Evolutionary conservation across 2,329 filamentous ascomycete genomes (phyloP).

Genomic region (Akanthomyces uredinophilus): DNA sequence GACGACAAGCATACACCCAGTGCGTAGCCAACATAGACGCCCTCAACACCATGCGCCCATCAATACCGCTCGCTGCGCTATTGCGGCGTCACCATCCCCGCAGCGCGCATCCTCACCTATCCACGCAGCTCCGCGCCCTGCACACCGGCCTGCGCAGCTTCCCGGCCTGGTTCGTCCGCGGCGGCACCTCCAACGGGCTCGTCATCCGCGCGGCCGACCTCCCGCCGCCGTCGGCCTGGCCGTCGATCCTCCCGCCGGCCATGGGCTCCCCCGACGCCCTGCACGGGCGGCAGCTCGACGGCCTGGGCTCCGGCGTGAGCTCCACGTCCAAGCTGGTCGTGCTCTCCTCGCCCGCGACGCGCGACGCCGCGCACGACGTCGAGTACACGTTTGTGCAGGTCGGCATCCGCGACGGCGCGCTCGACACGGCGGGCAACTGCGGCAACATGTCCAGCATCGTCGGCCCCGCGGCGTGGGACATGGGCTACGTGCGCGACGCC

Average conservation of each 20-base stretch:
- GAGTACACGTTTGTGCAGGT: conserved; percentile 69
- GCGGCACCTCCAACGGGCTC: conserved; percentile 64
- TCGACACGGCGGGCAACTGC: conserved; percentile 67
- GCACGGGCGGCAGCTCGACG: conserved; percentile 65
- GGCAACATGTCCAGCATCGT: conserved; percentile 69
- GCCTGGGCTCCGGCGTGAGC: conserved; percentile 64
- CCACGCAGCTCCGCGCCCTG: not conserved
- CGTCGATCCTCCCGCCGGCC: conserved; percentile 49
- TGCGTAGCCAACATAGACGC: not conserved
- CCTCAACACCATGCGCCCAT: not conserved
- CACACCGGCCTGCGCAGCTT: conserved; percentile 23
- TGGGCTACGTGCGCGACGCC: conserved; percentile 23
- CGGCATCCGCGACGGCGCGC: conserved; percentile 53
- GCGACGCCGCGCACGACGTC: too few species aligned
- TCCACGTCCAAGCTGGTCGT: conserved; percentile 68
- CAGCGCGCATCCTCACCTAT: not conserved
- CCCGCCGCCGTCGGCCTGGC: conserved; percentile 31
- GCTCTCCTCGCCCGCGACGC: conserved; percentile 36
- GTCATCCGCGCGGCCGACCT: conserved; percentile 39
- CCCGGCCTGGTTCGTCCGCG: conserved; percentile 45
- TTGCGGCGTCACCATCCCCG: not conserved
- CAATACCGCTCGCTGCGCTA: not conserved
- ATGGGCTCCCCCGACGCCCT: conserved; percentile 61
- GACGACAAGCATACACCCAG: not conserved
- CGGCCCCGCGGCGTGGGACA: conserved; percentile 45